A percentile compares a stretch with the other conserved stretches of the same genome.
phyloP scores from a whole-genome alignment of 108 stramenopile genomes.

The Skeletonema potamos region DNA sequence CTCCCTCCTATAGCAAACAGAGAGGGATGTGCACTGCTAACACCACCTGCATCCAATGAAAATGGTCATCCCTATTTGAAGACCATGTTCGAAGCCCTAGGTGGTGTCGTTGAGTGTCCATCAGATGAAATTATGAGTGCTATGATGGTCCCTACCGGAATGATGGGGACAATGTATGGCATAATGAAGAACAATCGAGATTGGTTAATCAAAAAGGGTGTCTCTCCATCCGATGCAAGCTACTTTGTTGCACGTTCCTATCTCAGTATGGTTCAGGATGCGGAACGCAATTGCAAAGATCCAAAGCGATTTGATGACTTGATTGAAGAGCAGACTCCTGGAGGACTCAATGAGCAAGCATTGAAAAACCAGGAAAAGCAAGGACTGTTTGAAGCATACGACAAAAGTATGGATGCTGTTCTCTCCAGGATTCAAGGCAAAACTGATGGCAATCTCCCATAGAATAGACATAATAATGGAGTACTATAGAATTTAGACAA shows the following conservation, averaged over 20 bases:
- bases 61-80: slow-evolving; percentile 19
- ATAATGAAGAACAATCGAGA: slow-evolving; percentile 61
- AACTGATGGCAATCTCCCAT: slow-evolving; percentile 53
- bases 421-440: slow-evolving; percentile 60
- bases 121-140: slow-evolving; percentile 58
- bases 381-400: slow-evolving; percentile 56
- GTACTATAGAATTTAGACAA: neutral
- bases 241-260: slow-evolving; percentile 62
- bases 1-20: slow-evolving; percentile 63
- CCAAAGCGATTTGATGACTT: slow-evolving; percentile 64
- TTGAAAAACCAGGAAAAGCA: slow-evolving; percentile 60
- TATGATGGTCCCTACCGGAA: slow-evolving; percentile 67
- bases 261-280: slow-evolving; percentile 66
- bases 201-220: slow-evolving; percentile 57
- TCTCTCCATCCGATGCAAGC: slow-evolving; percentile 39
- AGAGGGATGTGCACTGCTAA: slow-evolving; percentile 48
- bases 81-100: slow-evolving; percentile 35
- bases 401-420: slow-evolving; percentile 65
- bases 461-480: neutral
- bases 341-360: slow-evolving; percentile 83
- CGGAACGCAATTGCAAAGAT: slow-evolving; percentile 46
- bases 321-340: slow-evolving; percentile 85
- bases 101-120: slow-evolving; percentile 58
- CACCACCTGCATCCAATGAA: slow-evolving; percentile 21
- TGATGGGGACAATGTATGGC: slow-evolving; percentile 80